Evolutionary conservation across 2,329 filamentous ascomycete species (phyloP), one percentile per base, ranked within the genome.

Genomic region (Alternaria angustiovoidea): DNA sequence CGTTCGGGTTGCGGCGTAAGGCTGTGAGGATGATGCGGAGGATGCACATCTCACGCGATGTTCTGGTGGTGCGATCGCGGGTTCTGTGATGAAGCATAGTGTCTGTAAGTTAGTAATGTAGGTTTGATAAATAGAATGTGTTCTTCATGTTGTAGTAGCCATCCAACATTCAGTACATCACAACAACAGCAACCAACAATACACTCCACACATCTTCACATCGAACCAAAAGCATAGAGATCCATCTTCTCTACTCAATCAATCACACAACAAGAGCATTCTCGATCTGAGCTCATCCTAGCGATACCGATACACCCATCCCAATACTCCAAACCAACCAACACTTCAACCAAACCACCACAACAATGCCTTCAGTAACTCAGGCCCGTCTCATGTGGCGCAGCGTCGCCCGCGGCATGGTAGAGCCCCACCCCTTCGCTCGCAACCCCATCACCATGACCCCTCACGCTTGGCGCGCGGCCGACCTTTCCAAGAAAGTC

Each of bases 401-500:
- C 65, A 67, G 64, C 53, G 69, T 74, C 20, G 60, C 76, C 24
- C 69, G 69, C 60, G 66, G 72, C 62, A 73, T 78, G 63, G 69
- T 73, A 3, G 77, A 79, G 51, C 71, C 75, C 2, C 77, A 78
- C 63, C 77, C 77, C 5, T 75, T 75, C 57, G 70, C 68, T 6
- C 73, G 77, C 44, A 73, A 72, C 60, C 74, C 76, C 1, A 53
- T 70, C 1, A 65, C 69, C 54, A 60, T 65, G 28, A 39, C 64
- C 28, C 57, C 75, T 1, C 74, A 76, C 28, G 41, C 72, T 9
- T 68, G 73, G 39, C 64, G 70, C 39, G 72, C 64, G 14, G 61
- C 59, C 9, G 63, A 70, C 34, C 69, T 74, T 41, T 62, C 63
- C 42, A 70, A 66, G 51, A 66, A 64, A 26, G 2, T 77, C 0